Evolutionary conservation across 2,329 filamentous ascomycete species (phyloP).

Genomic region (Lachnellula cervina): DNA sequence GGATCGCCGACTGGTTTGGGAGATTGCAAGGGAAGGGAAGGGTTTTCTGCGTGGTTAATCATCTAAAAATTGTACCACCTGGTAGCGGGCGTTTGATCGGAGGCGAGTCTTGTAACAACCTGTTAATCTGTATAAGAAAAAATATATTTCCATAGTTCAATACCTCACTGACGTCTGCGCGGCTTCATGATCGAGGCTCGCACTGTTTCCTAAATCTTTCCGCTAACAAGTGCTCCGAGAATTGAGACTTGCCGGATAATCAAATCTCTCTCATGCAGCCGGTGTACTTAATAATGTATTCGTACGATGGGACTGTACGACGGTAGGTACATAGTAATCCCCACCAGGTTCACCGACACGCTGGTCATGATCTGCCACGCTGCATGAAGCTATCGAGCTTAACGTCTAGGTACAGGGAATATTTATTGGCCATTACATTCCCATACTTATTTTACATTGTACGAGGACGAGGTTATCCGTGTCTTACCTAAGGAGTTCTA

Average conservation of each 20-base stretch:
- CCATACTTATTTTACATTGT: too few species aligned
- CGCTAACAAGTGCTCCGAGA: constrained; percentile 1
- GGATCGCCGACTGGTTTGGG: constrained; percentile 2
- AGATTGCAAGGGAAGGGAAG: constrained; percentile 7
- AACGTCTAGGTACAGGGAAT: too few species aligned
- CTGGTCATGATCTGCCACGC: background rate
- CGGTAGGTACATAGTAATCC: background rate
- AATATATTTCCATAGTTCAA: constrained; percentile 8
- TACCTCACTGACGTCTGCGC: background rate
- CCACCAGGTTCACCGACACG: too few species aligned
- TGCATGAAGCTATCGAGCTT: background rate
- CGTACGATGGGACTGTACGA: background rate
- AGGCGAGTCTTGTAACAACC: constrained; percentile 17
- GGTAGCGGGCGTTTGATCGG: constrained; percentile 25
- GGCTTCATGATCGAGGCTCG: constrained; percentile 1
- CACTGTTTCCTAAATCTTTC: background rate
- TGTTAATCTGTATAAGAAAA: constrained; percentile 20
- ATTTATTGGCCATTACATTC: too few species aligned
- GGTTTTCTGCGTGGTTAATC: constrained; percentile 9
- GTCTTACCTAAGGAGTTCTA: background rate
- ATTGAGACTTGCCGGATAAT: constrained; percentile 4
- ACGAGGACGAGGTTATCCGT: too few species aligned
- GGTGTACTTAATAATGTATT: background rate
- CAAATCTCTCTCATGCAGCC: constrained; percentile 2
- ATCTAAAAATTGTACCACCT: constrained; percentile 13